Evolutionary conservation across 805 yeast species (phyloP).

Genomic region (Clavispora asparagi): DNA sequence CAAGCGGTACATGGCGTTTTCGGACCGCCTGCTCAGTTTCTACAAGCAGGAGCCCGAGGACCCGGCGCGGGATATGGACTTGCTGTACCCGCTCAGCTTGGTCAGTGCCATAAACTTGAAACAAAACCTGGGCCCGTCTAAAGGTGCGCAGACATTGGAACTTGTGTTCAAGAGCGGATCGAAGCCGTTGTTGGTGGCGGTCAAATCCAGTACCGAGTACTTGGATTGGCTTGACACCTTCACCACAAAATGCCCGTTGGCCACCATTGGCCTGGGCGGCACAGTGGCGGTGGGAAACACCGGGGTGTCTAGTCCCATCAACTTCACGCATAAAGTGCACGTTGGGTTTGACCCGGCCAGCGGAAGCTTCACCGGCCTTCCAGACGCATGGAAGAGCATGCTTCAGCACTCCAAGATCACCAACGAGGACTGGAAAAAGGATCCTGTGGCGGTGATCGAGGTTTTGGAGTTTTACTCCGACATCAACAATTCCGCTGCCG

Average conservation of each 20-base stretch:
- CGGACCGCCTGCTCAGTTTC: conserved; percentile 69
- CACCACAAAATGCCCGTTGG: conserved; percentile 67
- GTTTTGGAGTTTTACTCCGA: conserved; percentile 53
- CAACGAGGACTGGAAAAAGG: conserved; percentile 57
- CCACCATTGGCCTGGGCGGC: conserved; percentile 29
- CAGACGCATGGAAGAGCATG: conserved; percentile 53
- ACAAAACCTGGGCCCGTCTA: conserved; percentile 42
- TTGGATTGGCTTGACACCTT: conserved; percentile 90
- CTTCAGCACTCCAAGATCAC: conserved; percentile 57
- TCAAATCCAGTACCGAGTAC: conserved; percentile 74
- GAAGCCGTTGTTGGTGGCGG: conserved; percentile 66
- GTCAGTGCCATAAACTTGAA: conserved; percentile 50
- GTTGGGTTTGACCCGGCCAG: conserved; percentile 80
- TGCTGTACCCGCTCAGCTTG: conserved; percentile 35
- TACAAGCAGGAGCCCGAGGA: conserved; percentile 57
- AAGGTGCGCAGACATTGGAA: conserved; percentile 63
- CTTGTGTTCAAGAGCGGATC: conserved; percentile 49
- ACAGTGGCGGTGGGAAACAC: conserved; percentile 25
- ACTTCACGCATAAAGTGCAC: conserved; percentile 90
- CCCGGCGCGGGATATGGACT: conserved; percentile 42
- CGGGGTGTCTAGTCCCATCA: conserved; percentile 83
- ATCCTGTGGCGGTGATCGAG: conserved; percentile 60
- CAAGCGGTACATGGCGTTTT: conserved; percentile 73
- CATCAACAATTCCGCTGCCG: conserved; percentile 37
- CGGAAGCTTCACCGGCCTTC: conserved; percentile 53